Percentiles rank a stretch among this genome's conserved stretches.
Evolutionary conservation across 2,329 filamentous ascomycete genomes (phyloP).

Genomic region (Didymella pomorum): DNA sequence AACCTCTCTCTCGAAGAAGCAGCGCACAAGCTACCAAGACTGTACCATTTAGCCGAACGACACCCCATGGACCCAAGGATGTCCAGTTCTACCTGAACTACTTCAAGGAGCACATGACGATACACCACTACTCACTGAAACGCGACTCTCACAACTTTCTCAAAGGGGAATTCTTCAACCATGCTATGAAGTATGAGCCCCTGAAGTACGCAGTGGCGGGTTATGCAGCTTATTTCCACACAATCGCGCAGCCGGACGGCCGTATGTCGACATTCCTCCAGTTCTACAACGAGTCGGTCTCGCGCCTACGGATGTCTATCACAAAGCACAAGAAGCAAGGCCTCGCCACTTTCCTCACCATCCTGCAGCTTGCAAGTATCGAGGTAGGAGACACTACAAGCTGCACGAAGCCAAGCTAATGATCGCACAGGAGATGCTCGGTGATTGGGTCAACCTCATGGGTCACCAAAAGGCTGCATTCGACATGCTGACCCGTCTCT

Average conservation of each 20-base stretch:
- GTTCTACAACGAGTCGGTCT: constrained; percentile 91
- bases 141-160: constrained; percentile 77
- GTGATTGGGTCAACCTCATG: constrained; percentile 93
- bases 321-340: constrained; percentile 74
- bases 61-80: constrained; percentile 64
- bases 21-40: constrained; percentile 41
- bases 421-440: constrained; percentile 78
- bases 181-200: constrained; percentile 79
- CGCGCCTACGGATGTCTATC: constrained; percentile 74
- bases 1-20: constrained; percentile 44
- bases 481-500: constrained; percentile 79
- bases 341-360: constrained; percentile 80
- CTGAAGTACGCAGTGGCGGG: constrained; percentile 86
- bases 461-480: constrained; percentile 91
- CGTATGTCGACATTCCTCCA: constrained; percentile 82
- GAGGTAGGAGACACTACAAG: constrained; percentile 67
- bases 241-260: constrained; percentile 73
- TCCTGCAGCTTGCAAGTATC: constrained; percentile 90
- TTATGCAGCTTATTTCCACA: constrained; percentile 87
- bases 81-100: constrained; percentile 81
- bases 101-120: constrained; percentile 77
- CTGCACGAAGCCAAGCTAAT: constrained; percentile 9
- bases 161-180: constrained; percentile 71
- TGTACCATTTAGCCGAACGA: constrained; percentile 5
- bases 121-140: constrained; percentile 83